Percentiles rank a stretch among this genome's conserved stretches.
Evolutionary conservation across 345 rosid species (phyloP).

Genomic region (Bruguiera parviflora): DNA sequence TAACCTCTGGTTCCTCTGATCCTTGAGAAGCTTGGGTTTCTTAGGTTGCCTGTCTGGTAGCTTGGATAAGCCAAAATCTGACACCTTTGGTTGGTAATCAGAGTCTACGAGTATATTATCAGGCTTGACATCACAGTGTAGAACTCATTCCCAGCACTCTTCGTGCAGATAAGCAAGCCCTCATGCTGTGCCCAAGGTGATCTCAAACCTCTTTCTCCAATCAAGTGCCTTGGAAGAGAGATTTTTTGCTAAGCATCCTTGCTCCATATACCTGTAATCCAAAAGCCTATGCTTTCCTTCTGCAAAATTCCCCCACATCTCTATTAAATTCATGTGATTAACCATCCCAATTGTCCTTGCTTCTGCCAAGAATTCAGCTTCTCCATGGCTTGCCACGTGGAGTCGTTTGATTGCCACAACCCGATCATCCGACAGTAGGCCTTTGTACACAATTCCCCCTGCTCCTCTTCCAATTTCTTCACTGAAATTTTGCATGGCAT

Average conservation of each 20-base stretch:
- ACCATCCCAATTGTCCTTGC: conserved; percentile 30
- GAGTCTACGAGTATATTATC: conserved; percentile 8
- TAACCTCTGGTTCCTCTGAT: conserved; percentile 14
- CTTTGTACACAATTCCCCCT: conserved; percentile 25
- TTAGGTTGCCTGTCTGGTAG: background rate
- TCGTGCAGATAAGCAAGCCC: conserved; percentile 17
- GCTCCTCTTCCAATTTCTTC: conserved; percentile 30
- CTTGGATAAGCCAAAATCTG: conserved; percentile 13
- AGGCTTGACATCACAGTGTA: conserved; percentile 17
- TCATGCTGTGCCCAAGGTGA: conserved; percentile 8
- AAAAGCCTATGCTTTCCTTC: conserved; percentile 25
- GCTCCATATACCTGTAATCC: conserved; percentile 9
- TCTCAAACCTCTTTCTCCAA: conserved; percentile 8
- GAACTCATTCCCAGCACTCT: conserved; percentile 12
- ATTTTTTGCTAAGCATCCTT: conserved; percentile 7
- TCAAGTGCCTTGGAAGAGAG: conserved; percentile 1
- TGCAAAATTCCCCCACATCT: conserved; percentile 27
- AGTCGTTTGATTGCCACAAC: conserved; percentile 25
- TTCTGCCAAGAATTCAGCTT: conserved; percentile 33
- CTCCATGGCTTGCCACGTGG: conserved; percentile 20
- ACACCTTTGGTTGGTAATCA: conserved; percentile 1
- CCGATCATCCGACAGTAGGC: conserved; percentile 8
- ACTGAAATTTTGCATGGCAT: conserved; percentile 17
- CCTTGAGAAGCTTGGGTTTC: background rate
- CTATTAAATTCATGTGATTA: conserved; percentile 33